Evolutionary conservation across 2,329 filamentous ascomycete genomes (phyloP).

Genomic region (Calonectria naviculata): DNA sequence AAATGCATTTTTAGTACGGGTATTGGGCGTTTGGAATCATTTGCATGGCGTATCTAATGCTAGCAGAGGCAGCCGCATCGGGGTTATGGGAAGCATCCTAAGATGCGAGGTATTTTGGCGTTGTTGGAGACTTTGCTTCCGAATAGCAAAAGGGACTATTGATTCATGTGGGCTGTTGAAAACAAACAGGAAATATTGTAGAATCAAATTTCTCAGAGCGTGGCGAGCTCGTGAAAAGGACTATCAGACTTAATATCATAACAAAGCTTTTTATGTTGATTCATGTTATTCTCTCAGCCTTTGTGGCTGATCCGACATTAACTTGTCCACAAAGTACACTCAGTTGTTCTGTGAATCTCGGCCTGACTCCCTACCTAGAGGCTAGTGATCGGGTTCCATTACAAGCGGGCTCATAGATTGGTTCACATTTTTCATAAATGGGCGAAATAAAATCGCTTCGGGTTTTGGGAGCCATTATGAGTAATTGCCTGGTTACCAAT

Average conservation of each 20-base stretch:
- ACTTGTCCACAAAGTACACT: no score
- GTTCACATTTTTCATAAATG: no score
- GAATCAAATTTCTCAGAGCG: not conserved
- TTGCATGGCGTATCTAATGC: constrained; percentile 18
- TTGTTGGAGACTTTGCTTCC: constrained; percentile 11
- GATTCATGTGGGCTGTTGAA: not conserved
- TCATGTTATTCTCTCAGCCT: not conserved
- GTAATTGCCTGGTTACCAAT: no score
- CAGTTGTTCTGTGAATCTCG: no score
- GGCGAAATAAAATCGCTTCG: no score
- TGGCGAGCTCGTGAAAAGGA: not conserved
- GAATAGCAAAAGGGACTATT: not conserved
- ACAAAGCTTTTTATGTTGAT: not conserved
- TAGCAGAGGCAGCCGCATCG: not conserved
- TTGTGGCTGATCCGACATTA: not conserved
- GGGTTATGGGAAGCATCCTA: not conserved
- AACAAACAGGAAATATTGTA: not conserved
- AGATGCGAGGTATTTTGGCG: not conserved
- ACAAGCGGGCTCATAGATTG: no score
- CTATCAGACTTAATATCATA: not conserved
- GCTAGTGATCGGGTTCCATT: no score
- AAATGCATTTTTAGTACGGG: constrained; percentile 44
- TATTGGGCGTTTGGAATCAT: constrained; percentile 30
- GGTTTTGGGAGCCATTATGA: no score
- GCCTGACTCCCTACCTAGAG: no score